These are phyloP conservation scores for Ustilago crameri DNA, from an alignment of 1,284 basidiomycete species.

Conservation along the genomic window DNA sequence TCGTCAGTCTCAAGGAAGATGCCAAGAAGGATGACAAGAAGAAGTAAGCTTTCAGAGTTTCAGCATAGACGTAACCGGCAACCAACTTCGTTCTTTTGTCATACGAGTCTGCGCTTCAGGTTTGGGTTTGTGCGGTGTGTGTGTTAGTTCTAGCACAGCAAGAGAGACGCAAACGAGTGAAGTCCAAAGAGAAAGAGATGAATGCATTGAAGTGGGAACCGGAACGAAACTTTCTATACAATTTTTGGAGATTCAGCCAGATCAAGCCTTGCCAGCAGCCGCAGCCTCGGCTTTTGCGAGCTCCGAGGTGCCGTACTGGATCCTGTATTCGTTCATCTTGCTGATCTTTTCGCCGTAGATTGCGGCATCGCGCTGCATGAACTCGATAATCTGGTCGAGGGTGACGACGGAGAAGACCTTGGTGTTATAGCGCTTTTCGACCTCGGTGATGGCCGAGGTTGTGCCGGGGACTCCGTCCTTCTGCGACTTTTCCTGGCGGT, in stretches of 20 bases:
- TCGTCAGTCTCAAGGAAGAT: conserved; percentile 95
- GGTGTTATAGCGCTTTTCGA: conserved; percentile 80
- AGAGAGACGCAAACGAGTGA: too few species aligned
- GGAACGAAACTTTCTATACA: too few species aligned
- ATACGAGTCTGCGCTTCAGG: too few species aligned
- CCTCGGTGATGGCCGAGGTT: conserved; percentile 73
- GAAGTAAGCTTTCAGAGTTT: background rate
- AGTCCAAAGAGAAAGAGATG: too few species aligned
- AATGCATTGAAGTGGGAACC: too few species aligned
- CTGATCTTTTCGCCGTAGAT: conserved; percentile 74
- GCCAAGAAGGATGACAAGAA: conserved; percentile 49
- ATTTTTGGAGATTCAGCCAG: too few species aligned
- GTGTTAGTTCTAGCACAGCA: too few species aligned
- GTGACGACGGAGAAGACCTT: conserved; percentile 79
- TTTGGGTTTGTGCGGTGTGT: too few species aligned
- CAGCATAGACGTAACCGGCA: too few species aligned
- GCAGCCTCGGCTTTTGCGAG: conserved; percentile 30
- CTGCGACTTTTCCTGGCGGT: conserved; percentile 86
- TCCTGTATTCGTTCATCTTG: conserved; percentile 83
- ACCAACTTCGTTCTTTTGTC: too few species aligned
- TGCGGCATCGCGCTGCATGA: conserved; percentile 77
- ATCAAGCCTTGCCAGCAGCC: conserved; percentile 9
- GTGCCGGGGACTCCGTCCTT: conserved; percentile 68
- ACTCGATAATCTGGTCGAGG: conserved; percentile 86
- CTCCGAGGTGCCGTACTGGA: conserved; percentile 76